Evolutionary conservation across 805 yeast species (phyloP), one percentile per base, ranked within the genome.

Genomic region (Ogataea paraovalis): DNA sequence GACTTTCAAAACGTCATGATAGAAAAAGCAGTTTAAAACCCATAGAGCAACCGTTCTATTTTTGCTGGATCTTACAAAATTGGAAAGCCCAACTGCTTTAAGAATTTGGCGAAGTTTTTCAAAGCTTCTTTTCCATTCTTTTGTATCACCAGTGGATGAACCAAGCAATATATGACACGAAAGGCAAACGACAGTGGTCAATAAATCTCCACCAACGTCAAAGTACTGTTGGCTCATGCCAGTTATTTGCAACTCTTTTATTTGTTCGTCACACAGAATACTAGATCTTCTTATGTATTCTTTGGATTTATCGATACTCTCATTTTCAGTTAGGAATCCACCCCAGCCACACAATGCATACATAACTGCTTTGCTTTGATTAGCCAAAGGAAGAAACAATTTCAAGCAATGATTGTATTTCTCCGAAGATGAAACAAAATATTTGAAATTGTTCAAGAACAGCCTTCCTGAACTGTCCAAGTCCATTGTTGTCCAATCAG

Each of bases 1-100:
- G 14, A 60, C 54, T 42, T 60, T 60, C 23, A 52, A 45, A 25
- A 56, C 51, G 48, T 60, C 63, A 39, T 57, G 59, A 41, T 56
- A 58, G 34, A 60, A 56, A 23, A 59, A 59, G 45, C 52, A 47
- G 33, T 52, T 53, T 12, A 58, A 42, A 2, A 51, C 50, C 59
- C 61, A 55, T 10, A 45, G 41, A 0, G 52, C 50, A 9, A 52
- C 30, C 4, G 38, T 25, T 18, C 42, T 51, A 33, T 53, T 41
- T 9, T 45, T 38, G 16, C 58, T 41, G 13, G 39, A 22, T 4
- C 34, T 32, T 3, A 47, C 23, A 16, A 60, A 44, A 18, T 45
- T 39, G 3, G 42, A 43, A n/a, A 60, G 33, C 4, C 57, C 60
- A 30, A 52, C 19, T 18, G 41, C 45, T 18, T 43, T 50, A 13